phyloP scores from a whole-genome alignment of 2,329 filamentous ascomycete species.

The Xenosphaeropsis pyriputrescens region DNA sequence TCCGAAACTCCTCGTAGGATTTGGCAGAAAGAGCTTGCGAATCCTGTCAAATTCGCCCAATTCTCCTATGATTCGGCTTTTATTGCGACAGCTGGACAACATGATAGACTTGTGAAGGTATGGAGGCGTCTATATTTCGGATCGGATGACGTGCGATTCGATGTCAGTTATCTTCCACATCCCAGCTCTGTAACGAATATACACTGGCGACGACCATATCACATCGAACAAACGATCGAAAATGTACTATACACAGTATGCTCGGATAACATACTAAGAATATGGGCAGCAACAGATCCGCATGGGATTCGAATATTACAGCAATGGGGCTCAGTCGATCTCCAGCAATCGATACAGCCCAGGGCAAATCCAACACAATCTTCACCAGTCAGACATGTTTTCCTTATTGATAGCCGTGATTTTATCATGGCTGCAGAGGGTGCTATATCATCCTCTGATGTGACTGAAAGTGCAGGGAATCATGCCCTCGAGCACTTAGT shows the following conservation, averaged over 20 bases:
- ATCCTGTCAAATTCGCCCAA: conserved; percentile 54
- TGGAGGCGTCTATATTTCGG: conserved; percentile 84
- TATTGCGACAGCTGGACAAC: conserved; percentile 65
- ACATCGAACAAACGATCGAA: conserved; percentile 64
- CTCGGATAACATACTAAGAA: conserved; percentile 61
- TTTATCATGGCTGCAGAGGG: conserved; percentile 65
- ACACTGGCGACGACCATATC: conserved; percentile 71
- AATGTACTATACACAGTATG: conserved; percentile 88
- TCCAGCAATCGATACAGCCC: conserved; percentile 51
- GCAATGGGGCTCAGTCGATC: conserved; percentile 69
- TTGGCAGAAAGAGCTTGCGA: conserved; percentile 67
- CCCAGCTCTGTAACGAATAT: conserved; percentile 65
- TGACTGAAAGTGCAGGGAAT: conserved; percentile 39
- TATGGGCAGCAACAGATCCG: conserved; percentile 70
- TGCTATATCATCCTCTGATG: conserved; percentile 45
- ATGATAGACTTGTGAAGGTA: conserved; percentile 78
- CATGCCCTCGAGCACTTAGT: conserved; percentile 73
- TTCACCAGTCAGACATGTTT: conserved; percentile 45
- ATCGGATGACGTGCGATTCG: conserved; percentile 70
- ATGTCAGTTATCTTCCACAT: conserved; percentile 82
- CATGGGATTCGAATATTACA: conserved; percentile 58
- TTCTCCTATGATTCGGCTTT: conserved; percentile 81
- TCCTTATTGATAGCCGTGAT: conserved; percentile 71
- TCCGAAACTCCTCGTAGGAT: conserved; percentile 34
- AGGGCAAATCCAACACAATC: conserved; percentile 6